A percentile compares a stretch with the other conserved stretches of the same genome.
These are phyloP conservation scores for Lactifluus piperatus DNA, from an alignment of 768 basidiomycete genomes.

Conservation along the genomic window DNA sequence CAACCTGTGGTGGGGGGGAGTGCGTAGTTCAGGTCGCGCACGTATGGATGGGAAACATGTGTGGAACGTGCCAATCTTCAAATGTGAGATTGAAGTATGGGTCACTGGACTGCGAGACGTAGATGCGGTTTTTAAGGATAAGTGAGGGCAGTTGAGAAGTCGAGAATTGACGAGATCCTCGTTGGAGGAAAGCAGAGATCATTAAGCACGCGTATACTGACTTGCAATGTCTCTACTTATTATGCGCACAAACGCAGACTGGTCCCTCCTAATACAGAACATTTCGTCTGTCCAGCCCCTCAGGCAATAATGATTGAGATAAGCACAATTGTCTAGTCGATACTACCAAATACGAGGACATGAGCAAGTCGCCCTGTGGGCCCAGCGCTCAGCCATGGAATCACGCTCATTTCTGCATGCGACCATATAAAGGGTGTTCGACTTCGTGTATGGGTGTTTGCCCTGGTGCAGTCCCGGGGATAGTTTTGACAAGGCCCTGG, in stretches of 20 bases:
- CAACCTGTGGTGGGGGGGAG: conserved; percentile 46
- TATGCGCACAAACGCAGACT: neutral
- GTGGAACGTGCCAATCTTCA: conserved; percentile 75
- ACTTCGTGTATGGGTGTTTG: conserved; percentile 84
- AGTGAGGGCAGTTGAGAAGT: neutral
- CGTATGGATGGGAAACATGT: conserved; percentile 26
- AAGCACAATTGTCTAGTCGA: conserved; percentile 4
- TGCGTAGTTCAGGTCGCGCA: conserved; percentile 24
- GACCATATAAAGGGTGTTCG: conserved; percentile 71
- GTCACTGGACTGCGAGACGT: conserved; percentile 67
- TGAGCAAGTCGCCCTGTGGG: neutral
- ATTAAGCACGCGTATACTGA: too few relatives aligned
- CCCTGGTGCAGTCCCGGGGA: conserved; percentile 81
- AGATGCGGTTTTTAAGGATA: conserved; percentile 40
- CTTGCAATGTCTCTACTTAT: too few relatives aligned
- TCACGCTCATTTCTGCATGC: conserved; percentile 65
- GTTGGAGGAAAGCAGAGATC: conserved; percentile 21
- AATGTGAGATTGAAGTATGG: conserved; percentile 87
- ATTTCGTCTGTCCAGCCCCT: neutral
- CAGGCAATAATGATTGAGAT: neutral
- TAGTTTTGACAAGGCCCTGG: conserved; percentile 84
- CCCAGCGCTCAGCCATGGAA: neutral
- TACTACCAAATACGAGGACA: neutral
- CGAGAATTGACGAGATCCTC: conserved; percentile 8
- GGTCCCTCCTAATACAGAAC: neutral